Evolutionary conservation across 2,329 filamentous ascomycete species (phyloP).

Genomic region (Aspergillus fumigatiaffinis): DNA sequence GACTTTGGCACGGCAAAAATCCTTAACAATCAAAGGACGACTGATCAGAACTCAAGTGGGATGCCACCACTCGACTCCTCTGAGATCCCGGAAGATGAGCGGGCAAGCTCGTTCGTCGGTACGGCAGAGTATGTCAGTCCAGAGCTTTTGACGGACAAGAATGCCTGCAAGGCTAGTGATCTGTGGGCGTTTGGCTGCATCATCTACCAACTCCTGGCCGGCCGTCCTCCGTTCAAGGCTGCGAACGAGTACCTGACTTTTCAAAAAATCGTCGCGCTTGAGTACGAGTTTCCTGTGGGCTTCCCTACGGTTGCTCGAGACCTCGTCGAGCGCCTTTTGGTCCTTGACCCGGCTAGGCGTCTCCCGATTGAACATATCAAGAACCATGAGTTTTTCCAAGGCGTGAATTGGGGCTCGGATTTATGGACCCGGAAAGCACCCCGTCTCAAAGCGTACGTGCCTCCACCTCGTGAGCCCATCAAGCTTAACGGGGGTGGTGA

Average conservation of each 20-base stretch:
- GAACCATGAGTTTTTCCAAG: conserved; percentile 92
- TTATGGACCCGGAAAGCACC: conserved; percentile 91
- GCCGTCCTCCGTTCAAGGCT: conserved; percentile 94
- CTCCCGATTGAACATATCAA: conserved; percentile 95
- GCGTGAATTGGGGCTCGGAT: conserved; percentile 74
- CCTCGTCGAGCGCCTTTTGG: conserved; percentile 82
- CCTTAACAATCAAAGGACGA: conserved; percentile 54
- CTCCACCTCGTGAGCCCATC: conserved; percentile 73
- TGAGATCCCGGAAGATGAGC: conserved; percentile 61
- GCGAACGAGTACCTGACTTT: conserved; percentile 95
- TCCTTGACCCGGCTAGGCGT: conserved; percentile 78
- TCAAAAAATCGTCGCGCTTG: conserved; percentile 92
- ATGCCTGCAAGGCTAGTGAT: conserved; percentile 95
- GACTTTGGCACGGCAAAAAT: conserved; percentile 99
- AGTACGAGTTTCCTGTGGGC: conserved; percentile 87
- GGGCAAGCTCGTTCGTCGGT: conserved; percentile 92
- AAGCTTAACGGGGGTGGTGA: conserved; percentile 60
- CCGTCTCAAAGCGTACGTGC: conserved; percentile 75
- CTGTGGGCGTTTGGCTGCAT: conserved; percentile 99
- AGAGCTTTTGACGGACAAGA: conserved; percentile 93
- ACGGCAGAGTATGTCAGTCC: conserved; percentile 98
- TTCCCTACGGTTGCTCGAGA: conserved; percentile 85
- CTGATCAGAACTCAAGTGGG: conserved; percentile 44
- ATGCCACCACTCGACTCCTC: conserved; percentile 46
- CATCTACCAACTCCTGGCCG: conserved; percentile 90